Base-by-base conservation (phyloP, 1,139 yeast genomes). In the Pichia sp. region DNA sequence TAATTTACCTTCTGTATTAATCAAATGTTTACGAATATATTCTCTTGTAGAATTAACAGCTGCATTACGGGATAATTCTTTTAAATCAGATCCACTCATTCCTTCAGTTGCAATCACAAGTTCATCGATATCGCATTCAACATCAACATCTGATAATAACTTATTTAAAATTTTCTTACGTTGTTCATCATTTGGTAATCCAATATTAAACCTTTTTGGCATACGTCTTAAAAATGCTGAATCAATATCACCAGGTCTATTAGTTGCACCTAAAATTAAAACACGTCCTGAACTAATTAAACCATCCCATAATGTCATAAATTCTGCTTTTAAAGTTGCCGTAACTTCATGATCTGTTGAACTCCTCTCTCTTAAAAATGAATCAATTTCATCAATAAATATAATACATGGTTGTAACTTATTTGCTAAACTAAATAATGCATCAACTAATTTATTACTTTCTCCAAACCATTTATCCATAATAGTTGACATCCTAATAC, bases 381-480 rank as follows among this genome's bases (percentile, higher is more conserved):
- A 87, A 66, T 92, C 98, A 51, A 92, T 92, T 65, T 92, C 98
- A 67, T 92, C 98, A 53, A 92, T 89, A 63, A 92, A 92, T 43
- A 92, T 82, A 54, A 92, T 92, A 64, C 97, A 87, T 2, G 98
- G 98, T 62, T 89, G 92, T 39, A 92, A 73, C 62, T 92, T 92
- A 51, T 78, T 75, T 4, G 97, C 98, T 49, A 92, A 71, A 11
- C 96, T 83, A 60, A 92, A 92, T 39, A 92, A 78, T 2, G 97
- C 98, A 54, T 92, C 95, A 2, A 90, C 95, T 39, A 90, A 81
- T 67, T 92, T 92, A 64, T 92, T 92, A 39, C 94, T 82, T 63
- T 92, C 98, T 22, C 98, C 98, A 62, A 87, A 92, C 96, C 97
- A 92, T 65, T 92, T 92, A 67, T 94, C 97, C 94, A 92, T 87